These are phyloP conservation scores for Xenoacremonium recifei DNA, from an alignment of 2,329 filamentous ascomycete genomes.

Conservation along the genomic window DNA sequence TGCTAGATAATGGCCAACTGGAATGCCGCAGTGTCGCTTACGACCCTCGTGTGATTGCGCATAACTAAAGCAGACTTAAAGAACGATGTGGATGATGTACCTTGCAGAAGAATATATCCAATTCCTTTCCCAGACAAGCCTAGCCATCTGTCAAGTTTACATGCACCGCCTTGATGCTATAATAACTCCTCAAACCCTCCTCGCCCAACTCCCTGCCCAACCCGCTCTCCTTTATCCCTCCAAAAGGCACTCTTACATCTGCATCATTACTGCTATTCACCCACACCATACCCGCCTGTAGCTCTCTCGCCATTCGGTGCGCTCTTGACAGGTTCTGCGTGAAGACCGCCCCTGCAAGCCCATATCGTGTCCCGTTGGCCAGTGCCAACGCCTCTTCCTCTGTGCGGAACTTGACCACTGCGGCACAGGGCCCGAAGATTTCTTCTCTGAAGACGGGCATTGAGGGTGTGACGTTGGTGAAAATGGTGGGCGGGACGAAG, in stretches of 20 bases:
- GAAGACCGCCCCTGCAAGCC: conserved; percentile 54
- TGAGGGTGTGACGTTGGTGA: conserved; percentile 22
- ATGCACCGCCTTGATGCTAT: conserved; percentile 29
- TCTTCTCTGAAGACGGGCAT: conserved; percentile 28
- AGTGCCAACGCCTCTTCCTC: conserved; percentile 28
- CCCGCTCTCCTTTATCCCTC: conserved; percentile 32
- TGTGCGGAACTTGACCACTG: conserved; percentile 23
- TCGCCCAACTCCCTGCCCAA: conserved; percentile 31
- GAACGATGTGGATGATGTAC: no score
- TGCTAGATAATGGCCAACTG: no score
- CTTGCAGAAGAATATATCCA: no score
- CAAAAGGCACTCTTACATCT: conserved; percentile 30
- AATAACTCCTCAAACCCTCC: conserved; percentile 28
- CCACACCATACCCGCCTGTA: conserved; percentile 53
- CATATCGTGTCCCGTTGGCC: conserved; percentile 47
- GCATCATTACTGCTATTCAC: conserved; percentile 36
- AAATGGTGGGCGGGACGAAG: conserved; percentile 28
- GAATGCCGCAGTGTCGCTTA: no score
- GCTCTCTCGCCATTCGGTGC: conserved; percentile 42
- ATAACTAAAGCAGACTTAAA: no score
- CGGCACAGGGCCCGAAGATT: conserved; percentile 31
- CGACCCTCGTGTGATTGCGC: no score
- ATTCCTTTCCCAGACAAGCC: no score
- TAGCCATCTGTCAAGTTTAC: conserved; percentile 22
- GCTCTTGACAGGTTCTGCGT: conserved; percentile 47